Base-by-base conservation (phyloP, 768 basidiomycete species). In the Leccinum pellstonianum region DNA sequence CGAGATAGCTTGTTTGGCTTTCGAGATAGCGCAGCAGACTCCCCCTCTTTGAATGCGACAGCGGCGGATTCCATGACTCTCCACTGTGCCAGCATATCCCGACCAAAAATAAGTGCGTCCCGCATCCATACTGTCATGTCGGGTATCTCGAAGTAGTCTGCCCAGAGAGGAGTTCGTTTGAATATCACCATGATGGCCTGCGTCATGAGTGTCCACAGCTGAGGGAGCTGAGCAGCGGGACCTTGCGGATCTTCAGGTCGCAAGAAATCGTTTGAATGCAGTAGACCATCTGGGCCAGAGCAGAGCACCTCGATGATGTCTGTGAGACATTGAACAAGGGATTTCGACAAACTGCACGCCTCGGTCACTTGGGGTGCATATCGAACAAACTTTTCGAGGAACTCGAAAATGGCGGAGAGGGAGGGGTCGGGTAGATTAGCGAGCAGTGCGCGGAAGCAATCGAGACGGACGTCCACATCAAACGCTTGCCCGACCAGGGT, bases 51-150 rank as follows among this genome's bases (percentile, higher is more conserved):
- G 37, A 64, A 68, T 15, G 52, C 54, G 58, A 74, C 63, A 38
- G 69, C 72, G 10, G 88, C 88, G 27, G 78, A 79, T 72, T 96
- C 94, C 61, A 99, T 85, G 11, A 88, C 83, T 47, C 86, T 78
- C 75, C 93, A 85, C 63, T 93, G 87, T 3, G 85, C 88, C 51
- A 97, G 75, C 79, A 97, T 82, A 66, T 95, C 91, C 64, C 90
- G 77, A 9, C 89, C 95, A 67, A 97, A 94, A 63, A 98, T 95
- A 54, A 98, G 80, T 3, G 95, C 97, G 70, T 98, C 97, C 57
- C 95, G 85, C 97, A 99, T 98, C 97, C 97, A 99, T 33, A 86
- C 83, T 14, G 90, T 82, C 95, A 99, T 97, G 57, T 87, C 86
- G 27, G 86, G 83, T 65, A 84, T 86, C 56, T 90, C 87, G 72